Evolutionary conservation across 768 basidiomycete genomes (phyloP).

Genomic region (Leucocoprinus birnbaumii): DNA sequence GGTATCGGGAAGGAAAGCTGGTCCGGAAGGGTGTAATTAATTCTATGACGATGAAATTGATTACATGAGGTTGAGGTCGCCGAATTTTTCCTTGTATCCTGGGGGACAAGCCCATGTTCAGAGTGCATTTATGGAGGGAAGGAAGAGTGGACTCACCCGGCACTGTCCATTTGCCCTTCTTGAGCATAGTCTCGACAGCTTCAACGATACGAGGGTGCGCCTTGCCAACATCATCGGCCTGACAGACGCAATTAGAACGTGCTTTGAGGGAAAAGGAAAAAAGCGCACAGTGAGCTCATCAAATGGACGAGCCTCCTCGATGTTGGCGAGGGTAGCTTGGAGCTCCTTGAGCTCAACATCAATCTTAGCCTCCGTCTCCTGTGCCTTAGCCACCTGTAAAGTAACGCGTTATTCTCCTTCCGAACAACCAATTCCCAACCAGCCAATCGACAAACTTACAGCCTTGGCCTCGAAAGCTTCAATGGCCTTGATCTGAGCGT

Average conservation of each 20-base stretch:
- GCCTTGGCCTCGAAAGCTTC: slow-evolving; percentile 97
- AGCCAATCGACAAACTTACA: slow-evolving; percentile 38
- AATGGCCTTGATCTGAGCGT: slow-evolving; percentile 88
- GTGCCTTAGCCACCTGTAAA: slow-evolving; percentile 77
- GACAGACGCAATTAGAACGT: slow-evolving; percentile 2
- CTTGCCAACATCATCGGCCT: slow-evolving; percentile 87
- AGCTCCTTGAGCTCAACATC: slow-evolving; percentile 89
- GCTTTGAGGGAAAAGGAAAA: not conserved
- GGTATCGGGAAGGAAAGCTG: not conserved
- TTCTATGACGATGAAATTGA: slow-evolving; percentile 19
- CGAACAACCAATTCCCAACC: not conserved
- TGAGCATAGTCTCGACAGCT: slow-evolving; percentile 91
- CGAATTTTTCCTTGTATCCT: slow-evolving; percentile 97
- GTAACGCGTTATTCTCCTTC: not conserved
- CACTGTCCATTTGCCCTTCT: slow-evolving; percentile 98
- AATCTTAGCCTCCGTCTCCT: slow-evolving; percentile 88
- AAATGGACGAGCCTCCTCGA: slow-evolving; percentile 95
- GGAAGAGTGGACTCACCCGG: slow-evolving; percentile 56
- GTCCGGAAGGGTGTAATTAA: slow-evolving; percentile 2
- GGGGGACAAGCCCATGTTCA: slow-evolving; percentile 2
- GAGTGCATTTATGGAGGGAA: not conserved
- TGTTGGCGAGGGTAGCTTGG: slow-evolving; percentile 92
- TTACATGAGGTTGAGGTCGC: slow-evolving; percentile 91
- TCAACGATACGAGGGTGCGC: slow-evolving; percentile 92
- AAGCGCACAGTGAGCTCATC: slow-evolving; percentile 90